Evolutionary conservation across 164 flowering plant genomes (phyloP).

Genomic region (Berberis vulgaris): DNA sequence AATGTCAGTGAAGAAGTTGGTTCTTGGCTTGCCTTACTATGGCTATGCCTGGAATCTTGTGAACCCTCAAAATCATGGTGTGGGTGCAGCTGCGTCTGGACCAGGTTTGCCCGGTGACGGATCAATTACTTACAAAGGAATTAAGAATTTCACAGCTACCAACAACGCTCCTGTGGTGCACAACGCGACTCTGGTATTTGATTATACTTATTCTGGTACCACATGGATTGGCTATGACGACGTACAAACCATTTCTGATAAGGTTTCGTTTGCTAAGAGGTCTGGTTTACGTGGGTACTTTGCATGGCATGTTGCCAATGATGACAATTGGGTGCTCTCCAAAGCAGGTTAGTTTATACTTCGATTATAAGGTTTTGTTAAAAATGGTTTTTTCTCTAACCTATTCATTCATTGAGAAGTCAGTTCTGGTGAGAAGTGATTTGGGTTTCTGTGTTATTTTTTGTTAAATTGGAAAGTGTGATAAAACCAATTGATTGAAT

Average conservation of each 20-base stretch:
- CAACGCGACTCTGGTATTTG: constrained; percentile 27
- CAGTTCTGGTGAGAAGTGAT: neutral
- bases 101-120: constrained; percentile 31
- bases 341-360: constrained; percentile 20
- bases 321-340: too few relatives aligned
- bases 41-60: constrained; percentile 42
- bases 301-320: constrained; percentile 17
- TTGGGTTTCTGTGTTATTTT: neutral
- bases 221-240: constrained; percentile 50
- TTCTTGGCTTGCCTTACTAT: constrained; percentile 52
- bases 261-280: neutral
- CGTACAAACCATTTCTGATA: constrained; percentile 10
- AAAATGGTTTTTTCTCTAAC: neutral
- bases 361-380: neutral
- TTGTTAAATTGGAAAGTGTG: neutral
- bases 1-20: constrained; percentile 23
- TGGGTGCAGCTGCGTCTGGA: constrained; percentile 36
- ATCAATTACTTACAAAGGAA: constrained; percentile 18
- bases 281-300: constrained; percentile 31
- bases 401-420: neutral
- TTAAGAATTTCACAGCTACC: constrained; percentile 21
- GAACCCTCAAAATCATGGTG: constrained; percentile 21
- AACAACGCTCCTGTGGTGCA: constrained; percentile 29
- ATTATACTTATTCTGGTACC: constrained; percentile 27
- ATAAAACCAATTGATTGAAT: neutral